Conservation (phyloP, 2,329 filamentous ascomycete species). For the Paecilomyces niveus region DNA sequence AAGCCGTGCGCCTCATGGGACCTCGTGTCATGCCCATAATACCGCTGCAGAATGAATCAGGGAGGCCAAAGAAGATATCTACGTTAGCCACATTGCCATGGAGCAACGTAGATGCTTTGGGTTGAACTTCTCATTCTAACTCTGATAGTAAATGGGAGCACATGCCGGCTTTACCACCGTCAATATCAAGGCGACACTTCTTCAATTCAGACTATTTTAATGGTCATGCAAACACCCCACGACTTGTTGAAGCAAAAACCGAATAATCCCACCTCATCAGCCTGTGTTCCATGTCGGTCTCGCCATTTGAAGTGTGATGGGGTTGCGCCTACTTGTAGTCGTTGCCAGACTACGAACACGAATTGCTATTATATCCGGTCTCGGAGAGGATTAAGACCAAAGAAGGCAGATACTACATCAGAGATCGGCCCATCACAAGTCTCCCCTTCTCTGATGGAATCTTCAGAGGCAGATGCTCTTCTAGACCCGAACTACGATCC, state of each 20-base stretch:
- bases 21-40: background rate
- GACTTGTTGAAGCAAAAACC: background rate
- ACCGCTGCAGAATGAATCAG: background rate
- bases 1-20: background rate
- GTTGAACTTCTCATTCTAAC: background rate
- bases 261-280: constrained; percentile 10
- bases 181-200: background rate
- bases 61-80: background rate
- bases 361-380: constrained; percentile 45
- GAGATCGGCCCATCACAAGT: background rate
- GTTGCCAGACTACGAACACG: constrained; percentile 36
- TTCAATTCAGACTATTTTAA: background rate
- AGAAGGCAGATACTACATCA: background rate
- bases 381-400: constrained; percentile 30
- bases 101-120: background rate
- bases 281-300: constrained; percentile 27
- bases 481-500: background rate
- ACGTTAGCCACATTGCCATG: background rate
- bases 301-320: constrained; percentile 44
- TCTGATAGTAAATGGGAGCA: background rate
- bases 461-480: background rate
- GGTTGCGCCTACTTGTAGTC: constrained; percentile 35
- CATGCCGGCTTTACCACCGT: background rate
- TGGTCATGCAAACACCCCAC: background rate
- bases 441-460: background rate